A percentile compares a stretch with the other conserved stretches of the same genome.
phyloP scores from a whole-genome alignment of 2,329 filamentous ascomycete species.

The Fusarium oxysporum region DNA sequence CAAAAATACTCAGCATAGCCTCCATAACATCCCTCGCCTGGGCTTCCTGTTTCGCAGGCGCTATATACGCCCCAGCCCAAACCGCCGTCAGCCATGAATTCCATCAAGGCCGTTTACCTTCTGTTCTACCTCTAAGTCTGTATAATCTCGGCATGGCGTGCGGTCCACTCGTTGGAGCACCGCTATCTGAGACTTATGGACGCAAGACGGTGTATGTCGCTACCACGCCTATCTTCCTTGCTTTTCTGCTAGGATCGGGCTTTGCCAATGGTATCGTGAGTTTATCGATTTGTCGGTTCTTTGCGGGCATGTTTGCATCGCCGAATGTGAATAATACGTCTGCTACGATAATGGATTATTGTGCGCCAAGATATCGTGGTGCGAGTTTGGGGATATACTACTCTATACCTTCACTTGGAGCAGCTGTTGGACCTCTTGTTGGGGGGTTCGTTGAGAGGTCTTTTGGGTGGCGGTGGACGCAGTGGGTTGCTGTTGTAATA shows the following conservation, averaged over 20 bases:
- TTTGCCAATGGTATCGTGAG: background rate
- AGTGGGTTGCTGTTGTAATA: constrained; percentile 25
- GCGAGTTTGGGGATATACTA: constrained; percentile 25
- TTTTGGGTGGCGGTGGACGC: constrained; percentile 29
- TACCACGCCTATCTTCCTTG: constrained; percentile 24
- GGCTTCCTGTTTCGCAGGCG: constrained; percentile 13
- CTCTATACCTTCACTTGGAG: constrained; percentile 25
- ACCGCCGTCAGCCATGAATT: constrained; percentile 9
- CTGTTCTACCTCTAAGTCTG: constrained; percentile 10
- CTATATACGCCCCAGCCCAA: constrained; percentile 27
- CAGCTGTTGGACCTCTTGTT: constrained; percentile 14
- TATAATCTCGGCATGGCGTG: constrained; percentile 38
- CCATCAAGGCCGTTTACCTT: background rate
- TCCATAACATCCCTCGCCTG: constrained; percentile 13
- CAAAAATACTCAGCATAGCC: constrained; percentile 15
- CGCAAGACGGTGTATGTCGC: constrained; percentile 27
- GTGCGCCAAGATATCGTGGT: constrained; percentile 1
- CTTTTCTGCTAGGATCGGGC: background rate
- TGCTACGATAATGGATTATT: constrained; percentile 30
- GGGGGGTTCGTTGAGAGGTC: constrained; percentile 19
- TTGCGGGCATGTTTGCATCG: constrained; percentile 31
- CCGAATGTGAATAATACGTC: constrained; percentile 33
- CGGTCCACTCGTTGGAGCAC: constrained; percentile 20
- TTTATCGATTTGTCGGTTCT: constrained; percentile 21
- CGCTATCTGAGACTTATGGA: constrained; percentile 27